Evolutionary conservation across 768 basidiomycete species (phyloP).

Genomic region (Mycena epipterygia): DNA sequence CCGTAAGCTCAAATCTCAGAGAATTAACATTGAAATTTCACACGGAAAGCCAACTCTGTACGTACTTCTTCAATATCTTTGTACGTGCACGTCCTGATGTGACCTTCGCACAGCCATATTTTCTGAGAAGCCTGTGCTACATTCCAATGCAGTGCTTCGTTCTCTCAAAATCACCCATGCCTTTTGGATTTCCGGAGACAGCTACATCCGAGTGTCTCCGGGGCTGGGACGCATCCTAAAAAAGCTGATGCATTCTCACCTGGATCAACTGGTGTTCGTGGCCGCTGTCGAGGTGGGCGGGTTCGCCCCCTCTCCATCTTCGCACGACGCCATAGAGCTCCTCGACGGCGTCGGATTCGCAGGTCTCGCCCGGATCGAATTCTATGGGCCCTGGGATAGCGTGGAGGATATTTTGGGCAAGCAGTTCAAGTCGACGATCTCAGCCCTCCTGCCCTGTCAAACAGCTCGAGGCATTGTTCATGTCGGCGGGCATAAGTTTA

Average conservation of each 20-base stretch:
- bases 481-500: too few species aligned
- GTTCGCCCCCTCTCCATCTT: too few species aligned
- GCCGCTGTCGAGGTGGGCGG: too few species aligned
- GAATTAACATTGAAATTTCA: slow-evolving; percentile 7
- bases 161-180: slow-evolving; percentile 6
- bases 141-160: neutral
- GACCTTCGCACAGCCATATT: neutral
- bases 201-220: neutral
- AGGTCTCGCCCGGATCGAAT: too few species aligned
- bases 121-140: neutral
- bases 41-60: neutral
- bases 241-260: neutral
- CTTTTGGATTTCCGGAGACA: slow-evolving; percentile 5
- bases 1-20: neutral
- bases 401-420: too few species aligned
- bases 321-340: too few species aligned
- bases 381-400: too few species aligned
- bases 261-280: too few species aligned
- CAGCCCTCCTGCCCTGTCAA: too few species aligned
- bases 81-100: neutral
- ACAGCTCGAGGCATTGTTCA: too few species aligned
- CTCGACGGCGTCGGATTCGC: too few species aligned
- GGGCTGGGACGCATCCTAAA: neutral
- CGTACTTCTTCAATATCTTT: neutral
- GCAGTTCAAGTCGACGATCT: too few species aligned